Percentiles rank a stretch among this genome's conserved stretches.
Conservation (phyloP, 169 alveolate species). For the Plasmodium inui region DNA sequence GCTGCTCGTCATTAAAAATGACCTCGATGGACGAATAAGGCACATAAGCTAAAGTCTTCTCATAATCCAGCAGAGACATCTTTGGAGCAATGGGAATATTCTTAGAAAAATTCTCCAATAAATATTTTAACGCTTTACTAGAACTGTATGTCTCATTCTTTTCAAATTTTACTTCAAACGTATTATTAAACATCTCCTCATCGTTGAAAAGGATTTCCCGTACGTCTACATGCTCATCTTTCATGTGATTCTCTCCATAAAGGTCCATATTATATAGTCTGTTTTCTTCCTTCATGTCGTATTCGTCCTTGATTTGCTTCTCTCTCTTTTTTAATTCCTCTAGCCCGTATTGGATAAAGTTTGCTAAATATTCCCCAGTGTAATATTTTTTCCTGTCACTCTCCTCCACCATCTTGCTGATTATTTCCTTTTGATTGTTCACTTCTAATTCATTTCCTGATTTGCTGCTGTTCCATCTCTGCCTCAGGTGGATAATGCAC, state of each 20-base stretch:
- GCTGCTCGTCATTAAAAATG: constrained; percentile 87
- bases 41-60: constrained; percentile 83
- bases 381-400: constrained; percentile 37
- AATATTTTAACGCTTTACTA: constrained; percentile 72
- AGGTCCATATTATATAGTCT: constrained; percentile 62
- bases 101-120: constrained; percentile 76
- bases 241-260: constrained; percentile 47
- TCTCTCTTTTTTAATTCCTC: constrained; percentile 61
- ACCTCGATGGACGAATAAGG: constrained; percentile 89
- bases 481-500: constrained; percentile 53
- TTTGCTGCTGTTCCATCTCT: constrained; percentile 66
- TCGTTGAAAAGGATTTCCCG: constrained; percentile 53
- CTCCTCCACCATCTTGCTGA: constrained; percentile 19
- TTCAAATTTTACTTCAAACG: constrained; percentile 74
- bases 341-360: constrained; percentile 46
- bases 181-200: constrained; percentile 63
- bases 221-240: constrained; percentile 72
- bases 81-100: constrained; percentile 81
- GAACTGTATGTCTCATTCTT: constrained; percentile 66
- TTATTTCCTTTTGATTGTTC: constrained; percentile 28
- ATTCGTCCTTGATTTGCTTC: constrained; percentile 53
- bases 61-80: constrained; percentile 76
- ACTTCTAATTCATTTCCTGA: constrained; percentile 37
- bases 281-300: constrained; percentile 67
- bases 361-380: constrained; percentile 62